Percentiles rank a stretch among this genome's conserved stretches.
Conservation (phyloP, 768 basidiomycete genomes). For the Lentinula detonsa region DNA sequence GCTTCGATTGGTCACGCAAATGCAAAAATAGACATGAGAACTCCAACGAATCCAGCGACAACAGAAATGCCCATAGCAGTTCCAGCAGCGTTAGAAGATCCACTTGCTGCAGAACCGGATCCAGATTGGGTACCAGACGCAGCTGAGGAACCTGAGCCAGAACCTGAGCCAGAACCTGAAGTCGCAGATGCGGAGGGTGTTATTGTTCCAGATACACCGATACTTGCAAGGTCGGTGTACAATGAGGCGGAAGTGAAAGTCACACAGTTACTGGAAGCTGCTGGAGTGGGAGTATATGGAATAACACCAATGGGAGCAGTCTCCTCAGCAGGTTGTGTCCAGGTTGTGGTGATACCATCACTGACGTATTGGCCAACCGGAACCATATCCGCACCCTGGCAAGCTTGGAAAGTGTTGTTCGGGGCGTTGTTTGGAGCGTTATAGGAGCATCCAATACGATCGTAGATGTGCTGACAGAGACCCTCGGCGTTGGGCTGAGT, state of each 20-base stretch:
- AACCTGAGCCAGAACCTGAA: background rate
- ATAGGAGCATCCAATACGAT: slow-evolving; percentile 49
- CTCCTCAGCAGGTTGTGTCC: slow-evolving; percentile 20
- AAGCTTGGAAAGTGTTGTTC: slow-evolving; percentile 40
- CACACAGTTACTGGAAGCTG: slow-evolving; percentile 16
- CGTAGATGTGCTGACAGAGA: slow-evolving; percentile 34
- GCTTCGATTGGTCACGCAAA: background rate
- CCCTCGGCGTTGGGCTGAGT: slow-evolving; percentile 28
- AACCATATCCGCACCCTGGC: slow-evolving; percentile 41
- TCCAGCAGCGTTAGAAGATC: background rate
- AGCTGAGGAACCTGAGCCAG: background rate
- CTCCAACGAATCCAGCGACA: slow-evolving; percentile 1
- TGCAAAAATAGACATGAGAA: background rate
- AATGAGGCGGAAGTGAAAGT: slow-evolving; percentile 10
- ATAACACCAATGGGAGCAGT: slow-evolving; percentile 12
- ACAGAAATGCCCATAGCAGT: slow-evolving; percentile 1
- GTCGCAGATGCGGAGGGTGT: background rate
- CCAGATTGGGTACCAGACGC: background rate
- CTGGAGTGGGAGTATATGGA: slow-evolving; percentile 20
- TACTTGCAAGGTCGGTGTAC: slow-evolving; percentile 11
- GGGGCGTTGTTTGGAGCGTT: slow-evolving; percentile 46
- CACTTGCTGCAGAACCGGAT: background rate
- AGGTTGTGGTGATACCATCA: slow-evolving; percentile 12
- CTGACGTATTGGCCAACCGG: slow-evolving; percentile 41
- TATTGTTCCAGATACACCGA: background rate